Evolutionary conservation across 2,329 filamentous ascomycete genomes (phyloP), one percentile per base, ranked within the genome.

Genomic region (Xylariaceae sp.): DNA sequence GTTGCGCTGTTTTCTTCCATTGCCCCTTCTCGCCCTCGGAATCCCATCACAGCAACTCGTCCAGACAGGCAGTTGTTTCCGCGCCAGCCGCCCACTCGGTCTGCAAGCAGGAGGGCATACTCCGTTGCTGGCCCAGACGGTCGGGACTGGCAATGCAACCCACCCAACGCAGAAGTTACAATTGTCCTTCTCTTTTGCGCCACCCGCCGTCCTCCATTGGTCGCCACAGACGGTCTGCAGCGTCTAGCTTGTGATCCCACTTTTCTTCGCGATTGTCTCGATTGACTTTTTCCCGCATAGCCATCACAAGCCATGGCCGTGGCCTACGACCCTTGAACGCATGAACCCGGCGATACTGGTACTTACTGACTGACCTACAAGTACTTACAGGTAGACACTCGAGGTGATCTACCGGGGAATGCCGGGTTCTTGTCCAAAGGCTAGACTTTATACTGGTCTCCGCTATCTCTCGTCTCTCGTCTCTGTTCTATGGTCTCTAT

Each of bases 61-160:
- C 44, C 54, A 55, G 57, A 56, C 54, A 56, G 54, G 50, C 42
- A 42, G 51, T n/a, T 18, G 37, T n/a, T 51, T 56, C 62, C 62
- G 62, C 58, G 51, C 17, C 56, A 59, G 54, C 62, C 62, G 62
- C 62, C 51, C 58, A 56, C 13, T 17, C 11, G 51, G 42, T 58
- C 47, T 53, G 53, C 35, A 51, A 51, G 23, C 23, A 53, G 13
- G 39, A 61, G 58, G 18, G 18, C 17, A 30, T 23, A 23, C 62
- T 62, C 56, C 58, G 56, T 62, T 56, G 9, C 42, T 47, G 62
- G 45, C 30, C 62, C 62, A 64, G 54, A 57, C 58, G 1, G 60
- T 56, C 61, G 62, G 62, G 58, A 61, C 60, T 47, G 56, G 34
- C 18, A 57, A 10, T 59, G 60, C 58, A 59, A 62, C 59, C 57